A percentile compares a stretch with the other conserved stretches of the same genome.
These are phyloP conservation scores for Raphanus raphanistrum DNA, from an alignment of 345 rosid species.

Conservation along the genomic window DNA sequence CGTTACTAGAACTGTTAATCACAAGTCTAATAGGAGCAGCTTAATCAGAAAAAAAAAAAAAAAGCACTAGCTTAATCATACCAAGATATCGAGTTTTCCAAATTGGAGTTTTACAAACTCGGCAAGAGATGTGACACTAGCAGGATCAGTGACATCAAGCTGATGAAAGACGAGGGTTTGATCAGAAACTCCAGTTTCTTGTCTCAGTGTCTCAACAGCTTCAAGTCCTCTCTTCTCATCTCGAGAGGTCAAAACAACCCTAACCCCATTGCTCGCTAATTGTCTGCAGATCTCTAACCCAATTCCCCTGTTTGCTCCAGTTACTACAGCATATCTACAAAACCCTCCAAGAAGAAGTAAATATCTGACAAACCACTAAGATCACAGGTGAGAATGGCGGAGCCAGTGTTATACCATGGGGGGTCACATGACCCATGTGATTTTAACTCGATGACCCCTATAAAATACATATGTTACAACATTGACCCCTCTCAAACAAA, in stretches of 20 bases:
- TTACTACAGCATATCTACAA: constrained; percentile 42
- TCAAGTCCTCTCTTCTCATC: constrained; percentile 44
- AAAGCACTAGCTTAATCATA: constrained; percentile 9
- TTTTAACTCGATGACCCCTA: too few relatives aligned
- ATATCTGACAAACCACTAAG: not conserved
- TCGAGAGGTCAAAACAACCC: constrained; percentile 44
- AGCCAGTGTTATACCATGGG: too few relatives aligned
- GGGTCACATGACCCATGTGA: too few relatives aligned
- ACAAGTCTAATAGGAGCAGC: not conserved
- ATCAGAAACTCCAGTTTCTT: constrained; percentile 32
- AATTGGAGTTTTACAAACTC: constrained; percentile 41
- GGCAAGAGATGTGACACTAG: constrained; percentile 43
- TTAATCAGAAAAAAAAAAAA: not conserved
- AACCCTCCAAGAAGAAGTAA: not conserved
- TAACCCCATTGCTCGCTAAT: constrained; percentile 34
- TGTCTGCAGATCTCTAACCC: constrained; percentile 47
- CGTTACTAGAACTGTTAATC: not conserved
- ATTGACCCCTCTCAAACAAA: too few relatives aligned
- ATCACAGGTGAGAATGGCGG: not conserved
- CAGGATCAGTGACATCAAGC: constrained; percentile 52
- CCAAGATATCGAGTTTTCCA: constrained; percentile 60
- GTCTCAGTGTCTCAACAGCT: constrained; percentile 47
- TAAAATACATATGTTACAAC: too few relatives aligned
- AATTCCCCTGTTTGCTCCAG: constrained; percentile 52
- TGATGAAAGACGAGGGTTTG: constrained; percentile 45